A percentile compares a stretch with the other conserved stretches of the same genome.
These are phyloP conservation scores for Penicillium sp. DNA, from an alignment of 2,329 filamentous ascomycete species.

Conservation along the genomic window DNA sequence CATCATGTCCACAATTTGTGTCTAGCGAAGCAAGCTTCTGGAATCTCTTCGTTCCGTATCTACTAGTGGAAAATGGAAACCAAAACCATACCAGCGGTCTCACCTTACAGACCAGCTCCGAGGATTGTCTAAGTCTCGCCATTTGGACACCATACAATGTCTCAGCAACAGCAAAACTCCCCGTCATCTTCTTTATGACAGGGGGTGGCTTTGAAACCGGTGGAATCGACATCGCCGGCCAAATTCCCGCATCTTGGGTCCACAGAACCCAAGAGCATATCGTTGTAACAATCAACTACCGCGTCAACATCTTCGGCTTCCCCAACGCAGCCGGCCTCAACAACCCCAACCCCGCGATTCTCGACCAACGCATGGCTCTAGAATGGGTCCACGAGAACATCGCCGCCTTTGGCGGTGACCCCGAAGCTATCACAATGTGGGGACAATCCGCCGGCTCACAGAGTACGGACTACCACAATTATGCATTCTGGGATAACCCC, in stretches of 20 bases:
- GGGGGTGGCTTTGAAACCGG: slow-evolving; percentile 50
- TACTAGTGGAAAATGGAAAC: slow-evolving; percentile 32
- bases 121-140: slow-evolving; percentile 50
- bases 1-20: slow-evolving; percentile 39
- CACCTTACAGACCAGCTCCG: slow-evolving; percentile 22
- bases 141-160: slow-evolving; percentile 45
- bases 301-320: slow-evolving; percentile 28
- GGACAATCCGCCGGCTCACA: slow-evolving; percentile 24
- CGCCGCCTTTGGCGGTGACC: slow-evolving; percentile 1
- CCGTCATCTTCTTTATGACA: slow-evolving; percentile 51
- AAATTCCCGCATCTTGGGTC: slow-evolving; percentile 48
- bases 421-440: slow-evolving; percentile 24
- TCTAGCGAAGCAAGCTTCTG: slow-evolving; percentile 28
- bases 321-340: slow-evolving; percentile 22
- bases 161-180: slow-evolving; percentile 31
- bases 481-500: slow-evolving; percentile 26
- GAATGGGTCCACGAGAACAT: slow-evolving; percentile 29
- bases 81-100: slow-evolving; percentile 22
- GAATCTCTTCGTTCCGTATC: slow-evolving; percentile 30
- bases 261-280: slow-evolving; percentile 40
- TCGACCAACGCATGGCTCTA: slow-evolving; percentile 27
- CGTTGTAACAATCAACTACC: slow-evolving; percentile 40
- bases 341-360: slow-evolving; percentile 12
- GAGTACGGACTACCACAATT: slow-evolving; percentile 7
- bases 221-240: slow-evolving; percentile 47